Evolutionary conservation across 768 basidiomycete species (phyloP).

Genomic region (Rhodocollybia butyracea): DNA sequence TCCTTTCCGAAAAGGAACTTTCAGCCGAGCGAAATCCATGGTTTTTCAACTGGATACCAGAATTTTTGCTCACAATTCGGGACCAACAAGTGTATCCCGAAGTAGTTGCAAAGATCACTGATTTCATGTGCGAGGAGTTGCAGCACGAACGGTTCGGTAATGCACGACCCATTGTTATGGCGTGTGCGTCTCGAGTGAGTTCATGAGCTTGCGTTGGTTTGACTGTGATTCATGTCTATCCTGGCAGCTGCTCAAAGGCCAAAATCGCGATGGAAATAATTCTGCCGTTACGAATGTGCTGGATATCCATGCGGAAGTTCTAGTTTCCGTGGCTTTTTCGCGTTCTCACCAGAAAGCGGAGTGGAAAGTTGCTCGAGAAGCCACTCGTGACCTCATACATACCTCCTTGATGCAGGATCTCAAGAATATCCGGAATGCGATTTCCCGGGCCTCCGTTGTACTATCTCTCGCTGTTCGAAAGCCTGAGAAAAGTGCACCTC

Average conservation of each 20-base stretch:
- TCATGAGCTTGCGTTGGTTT: not conserved
- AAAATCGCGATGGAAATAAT: not conserved
- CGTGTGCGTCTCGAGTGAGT: constrained; percentile 62
- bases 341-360: constrained; percentile 26
- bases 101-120: constrained; percentile 67
- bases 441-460: constrained; percentile 9
- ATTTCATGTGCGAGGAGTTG: constrained; percentile 76
- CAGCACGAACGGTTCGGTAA: constrained; percentile 73
- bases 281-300: constrained; percentile 26
- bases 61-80: constrained; percentile 58
- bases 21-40: constrained; percentile 36
- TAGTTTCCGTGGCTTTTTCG: constrained; percentile 37
- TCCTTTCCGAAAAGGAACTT: constrained; percentile 35
- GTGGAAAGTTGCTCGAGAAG: constrained; percentile 33
- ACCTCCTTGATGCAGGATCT: constrained; percentile 30
- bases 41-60: constrained; percentile 63
- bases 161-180: constrained; percentile 58
- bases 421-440: constrained; percentile 23
- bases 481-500: not conserved
- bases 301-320: constrained; percentile 35
- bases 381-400: constrained; percentile 33
- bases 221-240: constrained; percentile 1
- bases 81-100: constrained; percentile 50
- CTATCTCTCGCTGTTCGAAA: constrained; percentile 8
- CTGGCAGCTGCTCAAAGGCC: constrained; percentile 25